Evolutionary conservation across 2,329 filamentous ascomycete genomes (phyloP), one percentile per base, ranked within the genome.

Genomic region (Neopestalotiopsis sp.): DNA sequence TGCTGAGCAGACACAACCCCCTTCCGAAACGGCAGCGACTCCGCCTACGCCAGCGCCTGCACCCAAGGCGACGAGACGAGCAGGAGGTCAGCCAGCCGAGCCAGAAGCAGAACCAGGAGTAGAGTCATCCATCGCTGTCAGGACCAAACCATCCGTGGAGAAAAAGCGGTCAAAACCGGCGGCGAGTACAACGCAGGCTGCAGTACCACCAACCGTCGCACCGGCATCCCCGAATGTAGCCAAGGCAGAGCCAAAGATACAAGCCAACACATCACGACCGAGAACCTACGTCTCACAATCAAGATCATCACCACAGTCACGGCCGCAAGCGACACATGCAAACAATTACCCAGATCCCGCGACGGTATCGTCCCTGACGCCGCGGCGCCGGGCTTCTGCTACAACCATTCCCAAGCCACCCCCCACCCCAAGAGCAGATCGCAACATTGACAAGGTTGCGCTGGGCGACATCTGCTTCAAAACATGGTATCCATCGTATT

Each of bases 401-500:
- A 45, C 52, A n/a, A 14, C n/a, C 32, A 30, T 61, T 17, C 14
- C 34, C 4, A 75, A 74, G 45, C 72, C 74, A 14, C 75, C 76
- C 14, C 72, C 79, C 1, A 80, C 82, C 5, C 81, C 80, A 1
- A 80, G 81, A 45, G 77, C 85, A 10, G 90, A 92, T 74, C 92
- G 92, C 68, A 97, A 97, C 78, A 92, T 98, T 72, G 90, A 94
- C 77, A 93, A 94, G 78, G 93, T 98, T 65, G 91, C 97, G 67
- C 85, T 98, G 70, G 95, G 95, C 4, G 90, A 94, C 75, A 85
- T 96, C 40, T 90, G 91, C 75, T 97, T 98, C 82, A 90, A 91
- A 74, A 92, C 95, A 2, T 97, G 95, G 94, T 98, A 96, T 79
- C 94, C 94, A 7, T 97, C 94, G 17, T 96, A 95, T 80, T 97